Conservation (phyloP, 441 rosid genomes). For the Mallotus repandus region DNA sequence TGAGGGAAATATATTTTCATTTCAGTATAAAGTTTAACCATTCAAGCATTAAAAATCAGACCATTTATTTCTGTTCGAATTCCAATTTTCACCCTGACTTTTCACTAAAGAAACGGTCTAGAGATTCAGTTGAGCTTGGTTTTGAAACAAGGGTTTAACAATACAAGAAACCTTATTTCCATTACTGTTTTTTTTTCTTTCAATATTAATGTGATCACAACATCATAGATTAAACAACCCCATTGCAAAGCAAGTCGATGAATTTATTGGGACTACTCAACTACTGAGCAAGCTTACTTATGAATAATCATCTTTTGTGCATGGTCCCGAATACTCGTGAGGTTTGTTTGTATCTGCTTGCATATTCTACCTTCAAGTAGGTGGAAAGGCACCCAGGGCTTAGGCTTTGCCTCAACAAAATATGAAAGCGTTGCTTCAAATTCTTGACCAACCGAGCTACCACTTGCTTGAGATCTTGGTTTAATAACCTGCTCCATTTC, state of each 20-base stretch:
- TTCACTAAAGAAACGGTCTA: no score
- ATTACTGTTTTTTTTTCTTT: neutral
- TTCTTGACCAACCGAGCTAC: slow-evolving; percentile 36
- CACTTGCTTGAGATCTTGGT: slow-evolving; percentile 30
- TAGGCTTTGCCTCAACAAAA: slow-evolving; percentile 65
- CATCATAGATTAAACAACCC: neutral
- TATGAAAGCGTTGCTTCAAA: slow-evolving; percentile 58
- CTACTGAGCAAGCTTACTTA: no score
- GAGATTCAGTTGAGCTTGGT: no score
- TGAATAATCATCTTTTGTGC: slow-evolving; percentile 39
- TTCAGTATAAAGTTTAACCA: no score
- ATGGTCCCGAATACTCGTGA: slow-evolving; percentile 59
- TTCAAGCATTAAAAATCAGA: no score
- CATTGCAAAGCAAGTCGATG: neutral
- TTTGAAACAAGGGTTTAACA: no score
- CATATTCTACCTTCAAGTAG: slow-evolving; percentile 79
- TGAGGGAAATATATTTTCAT: no score
- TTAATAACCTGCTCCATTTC: slow-evolving; percentile 41
- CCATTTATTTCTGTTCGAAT: no score
- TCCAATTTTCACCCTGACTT: no score
- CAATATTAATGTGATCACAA: neutral
- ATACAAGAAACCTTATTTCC: no score
- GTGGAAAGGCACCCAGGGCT: slow-evolving; percentile 70
- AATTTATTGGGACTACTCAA: neutral
- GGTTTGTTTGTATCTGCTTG: slow-evolving; percentile 68